Evolutionary conservation across 371 early-diverging fungal species (phyloP).

Genomic region (Blakeslea trispora): DNA sequence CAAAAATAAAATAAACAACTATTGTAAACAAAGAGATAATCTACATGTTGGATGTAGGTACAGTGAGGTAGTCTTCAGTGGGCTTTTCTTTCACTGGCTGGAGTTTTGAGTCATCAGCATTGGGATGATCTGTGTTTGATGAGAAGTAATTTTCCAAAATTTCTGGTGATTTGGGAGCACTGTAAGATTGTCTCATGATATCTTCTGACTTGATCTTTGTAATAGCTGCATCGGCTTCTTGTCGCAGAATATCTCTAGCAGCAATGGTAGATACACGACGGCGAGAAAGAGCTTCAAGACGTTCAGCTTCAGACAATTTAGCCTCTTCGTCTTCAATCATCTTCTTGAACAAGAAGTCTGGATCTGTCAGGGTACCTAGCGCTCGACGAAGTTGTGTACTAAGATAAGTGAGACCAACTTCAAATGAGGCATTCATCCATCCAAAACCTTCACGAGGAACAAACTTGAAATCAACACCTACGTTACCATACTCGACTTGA

Average conservation of each 20-base stretch:
- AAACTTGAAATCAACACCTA: slow-evolving; percentile 90
- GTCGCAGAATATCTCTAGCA: slow-evolving; percentile 18
- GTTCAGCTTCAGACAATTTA: slow-evolving; percentile 18
- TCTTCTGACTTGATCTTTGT: slow-evolving; percentile 22
- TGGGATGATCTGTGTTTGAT: not conserved
- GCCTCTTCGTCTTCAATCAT: slow-evolving; percentile 25
- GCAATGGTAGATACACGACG: slow-evolving; percentile 28
- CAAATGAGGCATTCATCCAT: slow-evolving; percentile 95
- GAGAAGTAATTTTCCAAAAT: slow-evolving; percentile 2
- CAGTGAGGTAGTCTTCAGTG: slow-evolving; percentile 6
- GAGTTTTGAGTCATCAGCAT: not conserved
- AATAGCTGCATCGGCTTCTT: slow-evolving; percentile 13
- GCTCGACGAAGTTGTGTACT: slow-evolving; percentile 68
- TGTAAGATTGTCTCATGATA: slow-evolving; percentile 17
- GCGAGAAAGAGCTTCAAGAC: slow-evolving; percentile 12
- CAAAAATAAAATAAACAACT: too few relatives aligned
- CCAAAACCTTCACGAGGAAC: slow-evolving; percentile 95
- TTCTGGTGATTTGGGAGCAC: slow-evolving; percentile 14
- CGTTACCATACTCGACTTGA: slow-evolving; percentile 92
- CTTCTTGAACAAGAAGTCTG: slow-evolving; percentile 60
- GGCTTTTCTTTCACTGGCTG: not conserved
- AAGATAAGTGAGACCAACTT: slow-evolving; percentile 79
- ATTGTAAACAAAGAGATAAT: too few relatives aligned
- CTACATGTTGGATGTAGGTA: not conserved
- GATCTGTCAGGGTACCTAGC: slow-evolving; percentile 77